Conservation (phyloP, 371 early-diverging fungal genomes). For the Syncephalastrum sp. region DNA sequence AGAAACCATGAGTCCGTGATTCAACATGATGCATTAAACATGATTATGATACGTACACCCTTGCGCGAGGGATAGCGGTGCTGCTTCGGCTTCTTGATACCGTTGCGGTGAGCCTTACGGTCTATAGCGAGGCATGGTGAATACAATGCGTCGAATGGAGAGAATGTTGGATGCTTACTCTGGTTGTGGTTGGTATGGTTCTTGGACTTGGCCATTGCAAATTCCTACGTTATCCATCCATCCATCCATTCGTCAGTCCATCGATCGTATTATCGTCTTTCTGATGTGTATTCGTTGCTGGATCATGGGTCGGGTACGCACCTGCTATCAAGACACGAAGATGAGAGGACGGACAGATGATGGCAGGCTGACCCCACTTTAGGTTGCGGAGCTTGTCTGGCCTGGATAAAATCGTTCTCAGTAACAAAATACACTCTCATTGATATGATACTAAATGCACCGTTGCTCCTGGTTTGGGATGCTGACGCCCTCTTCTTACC, state of each 20-base stretch:
- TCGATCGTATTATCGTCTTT: too few relatives aligned
- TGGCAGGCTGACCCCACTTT: too few relatives aligned
- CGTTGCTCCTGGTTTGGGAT: too few relatives aligned
- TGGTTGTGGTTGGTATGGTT: conserved; percentile 99
- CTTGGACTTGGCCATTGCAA: conserved; percentile 94
- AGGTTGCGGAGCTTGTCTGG: too few relatives aligned
- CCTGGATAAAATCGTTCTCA: too few relatives aligned
- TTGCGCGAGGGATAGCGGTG: conserved; percentile 88
- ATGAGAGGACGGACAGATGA: too few relatives aligned
- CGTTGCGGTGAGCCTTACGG: conserved; percentile 98
- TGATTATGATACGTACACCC: conserved; percentile 69
- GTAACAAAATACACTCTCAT: too few relatives aligned
- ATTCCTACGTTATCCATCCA: conserved; percentile 13
- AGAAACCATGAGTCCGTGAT: not conserved
- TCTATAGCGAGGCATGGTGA: conserved; percentile 31
- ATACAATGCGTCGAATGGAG: conserved; percentile 9
- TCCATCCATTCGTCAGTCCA: conserved; percentile 4
- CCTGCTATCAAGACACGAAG: too few relatives aligned
- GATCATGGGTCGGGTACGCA: too few relatives aligned
- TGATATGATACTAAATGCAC: too few relatives aligned
- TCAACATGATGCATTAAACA: not conserved
- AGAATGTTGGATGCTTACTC: conserved; percentile 50
- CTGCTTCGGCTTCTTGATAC: conserved; percentile 94
- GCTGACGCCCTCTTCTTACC: too few relatives aligned
- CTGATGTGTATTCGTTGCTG: too few relatives aligned